These are phyloP conservation scores for Pleoardoris graminearum DNA, from an alignment of 2,329 filamentous ascomycete species.

Conservation along the genomic window DNA sequence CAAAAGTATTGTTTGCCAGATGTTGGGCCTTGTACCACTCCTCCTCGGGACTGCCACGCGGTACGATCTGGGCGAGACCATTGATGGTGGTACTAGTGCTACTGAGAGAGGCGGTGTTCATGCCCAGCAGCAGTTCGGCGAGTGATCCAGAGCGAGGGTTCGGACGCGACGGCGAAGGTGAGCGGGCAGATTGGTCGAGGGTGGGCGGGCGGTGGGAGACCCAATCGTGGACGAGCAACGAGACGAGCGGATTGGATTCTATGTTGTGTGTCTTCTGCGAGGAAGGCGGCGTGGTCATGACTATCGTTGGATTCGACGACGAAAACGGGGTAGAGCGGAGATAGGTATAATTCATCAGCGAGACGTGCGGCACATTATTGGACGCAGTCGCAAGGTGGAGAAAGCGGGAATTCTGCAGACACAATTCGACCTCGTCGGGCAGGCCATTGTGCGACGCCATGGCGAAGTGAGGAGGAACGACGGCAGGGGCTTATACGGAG, in stretches of 20 bases:
- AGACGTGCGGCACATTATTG: constrained; percentile 83
- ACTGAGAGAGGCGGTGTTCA: constrained; percentile 86
- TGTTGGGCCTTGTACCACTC: constrained; percentile 80
- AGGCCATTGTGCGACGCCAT: constrained; percentile 58
- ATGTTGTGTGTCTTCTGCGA: constrained; percentile 84
- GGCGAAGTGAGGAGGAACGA: constrained; percentile 35
- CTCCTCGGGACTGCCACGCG: constrained; percentile 77
- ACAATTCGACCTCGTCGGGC: constrained; percentile 83
- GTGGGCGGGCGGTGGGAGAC: constrained; percentile 88
- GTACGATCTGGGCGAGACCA: constrained; percentile 76
- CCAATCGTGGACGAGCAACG: constrained; percentile 97
- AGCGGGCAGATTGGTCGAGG: constrained; percentile 56
- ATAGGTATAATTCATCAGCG: constrained; percentile 99
- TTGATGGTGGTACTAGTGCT: constrained; percentile 94
- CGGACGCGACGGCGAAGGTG: constrained; percentile 63
- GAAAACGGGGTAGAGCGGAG: constrained; percentile 73
- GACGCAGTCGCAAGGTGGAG: constrained; percentile 93
- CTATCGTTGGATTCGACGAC: constrained; percentile 68
- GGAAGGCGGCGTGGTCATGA: constrained; percentile 84
- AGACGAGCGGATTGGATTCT: constrained; percentile 80
- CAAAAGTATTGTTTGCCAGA: constrained; percentile 90
- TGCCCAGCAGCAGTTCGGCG: constrained; percentile 80
- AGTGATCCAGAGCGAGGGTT: constrained; percentile 66
- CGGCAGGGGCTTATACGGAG: neutral
- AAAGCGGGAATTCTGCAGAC: constrained; percentile 92